Conservation (phyloP, 2,329 filamentous ascomycete species). For the Verticillium klebahnii region DNA sequence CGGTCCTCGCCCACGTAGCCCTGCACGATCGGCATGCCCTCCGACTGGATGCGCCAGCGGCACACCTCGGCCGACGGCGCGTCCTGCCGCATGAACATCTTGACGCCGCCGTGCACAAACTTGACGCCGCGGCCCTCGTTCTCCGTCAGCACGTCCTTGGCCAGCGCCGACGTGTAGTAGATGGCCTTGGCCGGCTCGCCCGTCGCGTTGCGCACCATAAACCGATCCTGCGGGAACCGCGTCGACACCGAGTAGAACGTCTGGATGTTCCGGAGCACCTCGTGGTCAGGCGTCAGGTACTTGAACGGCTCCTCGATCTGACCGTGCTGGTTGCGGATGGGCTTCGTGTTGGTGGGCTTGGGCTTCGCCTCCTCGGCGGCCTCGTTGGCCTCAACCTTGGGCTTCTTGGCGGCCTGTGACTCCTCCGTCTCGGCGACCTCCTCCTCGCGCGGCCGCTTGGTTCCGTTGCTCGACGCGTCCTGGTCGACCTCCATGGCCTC, state of each 20-base stretch:
- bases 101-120: conserved; percentile 94
- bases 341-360: conserved; percentile 23
- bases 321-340: conserved; percentile 39
- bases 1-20: conserved; percentile 80
- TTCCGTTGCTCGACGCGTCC: conserved; percentile 14
- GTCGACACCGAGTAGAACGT: conserved; percentile 80
- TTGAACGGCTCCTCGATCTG: conserved; percentile 90
- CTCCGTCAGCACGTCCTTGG: conserved; percentile 76
- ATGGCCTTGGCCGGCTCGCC: conserved; percentile 90
- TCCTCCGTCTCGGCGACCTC: conserved; percentile 25
- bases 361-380: conserved; percentile 12
- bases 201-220: conserved; percentile 91
- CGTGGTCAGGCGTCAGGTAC: conserved; percentile 70
- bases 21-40: conserved; percentile 87
- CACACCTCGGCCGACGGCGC: conserved; percentile 82
- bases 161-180: conserved; percentile 87
- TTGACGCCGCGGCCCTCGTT: conserved; percentile 92
- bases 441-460: conserved; percentile 28
- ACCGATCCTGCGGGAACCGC: conserved; percentile 84
- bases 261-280: conserved; percentile 72
- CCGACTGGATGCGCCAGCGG: conserved; percentile 91
- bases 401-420: conserved; percentile 31
- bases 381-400: conserved; percentile 31
- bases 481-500: conserved; percentile 9
- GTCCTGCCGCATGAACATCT: conserved; percentile 99